Percentiles rank a stretch among this genome's conserved stretches.
Conservation (phyloP, 2,329 filamentous ascomycete species). For the Lecanoromycetidae sp. region DNA sequence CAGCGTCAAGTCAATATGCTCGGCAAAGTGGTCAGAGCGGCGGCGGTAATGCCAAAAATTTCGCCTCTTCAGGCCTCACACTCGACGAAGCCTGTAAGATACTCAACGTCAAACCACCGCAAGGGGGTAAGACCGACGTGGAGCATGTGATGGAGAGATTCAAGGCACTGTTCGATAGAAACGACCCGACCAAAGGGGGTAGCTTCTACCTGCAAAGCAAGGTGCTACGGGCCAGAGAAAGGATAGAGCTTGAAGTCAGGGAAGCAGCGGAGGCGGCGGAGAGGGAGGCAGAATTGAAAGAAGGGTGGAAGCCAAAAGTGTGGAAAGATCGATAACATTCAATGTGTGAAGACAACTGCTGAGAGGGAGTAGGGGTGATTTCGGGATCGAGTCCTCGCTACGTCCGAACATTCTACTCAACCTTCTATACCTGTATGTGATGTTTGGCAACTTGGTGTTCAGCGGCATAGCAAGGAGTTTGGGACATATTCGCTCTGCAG, state of each 20-base stretch:
- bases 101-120: constrained; percentile 83
- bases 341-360: background rate
- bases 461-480: constrained; percentile 9
- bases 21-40: constrained; percentile 50
- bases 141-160: constrained; percentile 74
- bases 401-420: no score
- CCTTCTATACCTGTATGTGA: background rate
- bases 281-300: constrained; percentile 64
- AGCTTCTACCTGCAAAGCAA: constrained; percentile 99
- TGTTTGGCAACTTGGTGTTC: background rate
- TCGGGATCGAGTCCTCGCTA: background rate
- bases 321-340: constrained; percentile 46
- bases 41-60: constrained; percentile 38
- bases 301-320: constrained; percentile 89
- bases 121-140: constrained; percentile 62
- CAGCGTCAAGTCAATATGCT: constrained; percentile 72
- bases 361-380: constrained; percentile 2
- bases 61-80: constrained; percentile 61
- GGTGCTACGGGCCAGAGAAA: constrained; percentile 76
- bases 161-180: constrained; percentile 87
- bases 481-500: constrained; percentile 9
- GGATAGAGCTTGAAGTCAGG: constrained; percentile 76
- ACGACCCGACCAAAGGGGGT: constrained; percentile 89
- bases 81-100: constrained; percentile 96
- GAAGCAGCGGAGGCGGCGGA: constrained; percentile 58